These are phyloP conservation scores for Aspergillus tamarii DNA, from an alignment of 2,329 filamentous ascomycete species.

Conservation along the genomic window DNA sequence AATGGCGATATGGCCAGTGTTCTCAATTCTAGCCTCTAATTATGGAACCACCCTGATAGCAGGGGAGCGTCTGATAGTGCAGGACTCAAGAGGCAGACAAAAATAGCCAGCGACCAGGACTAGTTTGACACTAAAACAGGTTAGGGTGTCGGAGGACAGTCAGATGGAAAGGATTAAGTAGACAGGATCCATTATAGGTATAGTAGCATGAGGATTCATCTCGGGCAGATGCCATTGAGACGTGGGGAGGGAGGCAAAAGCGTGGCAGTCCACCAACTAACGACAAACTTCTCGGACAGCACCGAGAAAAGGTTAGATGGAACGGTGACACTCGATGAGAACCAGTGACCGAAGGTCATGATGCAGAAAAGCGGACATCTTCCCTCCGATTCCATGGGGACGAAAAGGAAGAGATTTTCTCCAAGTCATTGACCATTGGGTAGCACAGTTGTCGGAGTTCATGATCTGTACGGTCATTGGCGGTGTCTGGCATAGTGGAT, in stretches of 20 bases:
- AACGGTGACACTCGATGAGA: background rate
- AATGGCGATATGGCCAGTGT: conserved; percentile 7
- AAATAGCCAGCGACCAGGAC: conserved; percentile 17
- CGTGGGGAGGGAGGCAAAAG: background rate
- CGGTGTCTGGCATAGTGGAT: background rate
- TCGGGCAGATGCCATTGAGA: conserved; percentile 6
- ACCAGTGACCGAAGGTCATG: background rate
- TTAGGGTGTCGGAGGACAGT: conserved; percentile 2
- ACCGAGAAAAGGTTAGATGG: background rate
- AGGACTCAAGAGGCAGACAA: conserved; percentile 17
- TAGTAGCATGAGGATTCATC: conserved; percentile 4
- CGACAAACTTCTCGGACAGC: background rate
- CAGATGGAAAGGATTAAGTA: conserved; percentile 2
- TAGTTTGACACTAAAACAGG: conserved; percentile 10
- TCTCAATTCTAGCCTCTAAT: background rate
- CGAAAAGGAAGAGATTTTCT: conserved; percentile 1
- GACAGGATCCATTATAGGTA: conserved; percentile 2
- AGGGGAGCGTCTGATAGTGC: background rate
- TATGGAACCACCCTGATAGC: conserved; percentile 7
- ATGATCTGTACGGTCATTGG: background rate
- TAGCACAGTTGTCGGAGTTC: background rate
- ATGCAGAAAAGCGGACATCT: background rate
- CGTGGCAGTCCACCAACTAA: background rate
- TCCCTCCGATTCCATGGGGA: background rate
- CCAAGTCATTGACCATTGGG: conserved; percentile 1